A percentile compares a stretch with the other conserved stretches of the same genome.
Evolutionary conservation across 257 asterid genomes (phyloP).

Genomic region (Solanum acaule): DNA sequence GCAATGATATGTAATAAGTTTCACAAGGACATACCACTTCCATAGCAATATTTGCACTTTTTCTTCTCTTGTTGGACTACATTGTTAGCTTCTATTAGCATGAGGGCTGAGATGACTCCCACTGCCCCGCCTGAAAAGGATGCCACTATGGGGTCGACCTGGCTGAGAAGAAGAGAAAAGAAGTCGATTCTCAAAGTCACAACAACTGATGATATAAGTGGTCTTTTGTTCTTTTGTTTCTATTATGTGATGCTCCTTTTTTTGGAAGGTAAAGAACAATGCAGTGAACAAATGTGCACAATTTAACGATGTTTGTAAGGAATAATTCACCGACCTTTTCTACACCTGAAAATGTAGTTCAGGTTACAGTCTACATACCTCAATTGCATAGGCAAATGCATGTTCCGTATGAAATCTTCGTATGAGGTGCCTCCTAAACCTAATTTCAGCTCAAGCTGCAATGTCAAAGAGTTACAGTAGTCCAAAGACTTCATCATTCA

Average conservation of each 20-base stretch:
- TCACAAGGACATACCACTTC: constrained; percentile 49
- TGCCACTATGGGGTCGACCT: constrained; percentile 95
- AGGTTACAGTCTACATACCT: constrained; percentile 32
- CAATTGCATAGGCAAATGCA: constrained; percentile 85
- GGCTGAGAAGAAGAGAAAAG: constrained; percentile 34
- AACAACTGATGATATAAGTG: neutral
- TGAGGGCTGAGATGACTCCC: constrained; percentile 81
- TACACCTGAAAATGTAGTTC: neutral
- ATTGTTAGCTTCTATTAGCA: constrained; percentile 78
- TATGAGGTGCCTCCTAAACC: constrained; percentile 91
- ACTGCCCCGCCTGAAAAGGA: constrained; percentile 98
- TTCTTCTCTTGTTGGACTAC: constrained; percentile 86
- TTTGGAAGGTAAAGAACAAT: neutral
- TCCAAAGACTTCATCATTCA: neutral
- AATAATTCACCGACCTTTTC: neutral
- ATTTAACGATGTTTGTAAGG: neutral
- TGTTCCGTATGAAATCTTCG: constrained; percentile 55
- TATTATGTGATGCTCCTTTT: neutral
- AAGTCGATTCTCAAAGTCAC: neutral
- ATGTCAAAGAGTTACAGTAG: constrained; percentile 7
- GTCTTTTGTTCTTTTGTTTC: neutral
- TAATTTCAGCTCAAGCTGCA: constrained; percentile 81
- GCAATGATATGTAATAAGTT: neutral
- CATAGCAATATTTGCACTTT: constrained; percentile 87
- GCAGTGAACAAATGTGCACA: neutral